Base-by-base conservation (phyloP, 768 basidiomycete species). In the Agrocybe praecox region DNA sequence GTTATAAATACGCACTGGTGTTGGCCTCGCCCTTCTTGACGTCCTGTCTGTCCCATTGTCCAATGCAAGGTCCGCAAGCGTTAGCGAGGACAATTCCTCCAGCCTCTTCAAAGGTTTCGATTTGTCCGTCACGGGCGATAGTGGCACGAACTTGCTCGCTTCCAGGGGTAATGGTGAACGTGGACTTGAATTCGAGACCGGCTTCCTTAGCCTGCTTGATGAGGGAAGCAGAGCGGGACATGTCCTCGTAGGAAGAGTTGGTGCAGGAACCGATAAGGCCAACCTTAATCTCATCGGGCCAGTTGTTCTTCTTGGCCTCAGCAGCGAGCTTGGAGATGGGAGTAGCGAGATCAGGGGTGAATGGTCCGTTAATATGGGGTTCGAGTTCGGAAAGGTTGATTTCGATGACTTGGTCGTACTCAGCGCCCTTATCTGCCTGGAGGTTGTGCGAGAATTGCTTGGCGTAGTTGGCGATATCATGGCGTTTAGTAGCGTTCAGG, bases 161-260 rank as follows among this genome's bases (percentile, higher is more conserved):
- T 72, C 97, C 97, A 60, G 97, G 97, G 56, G 97, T 98, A 74
- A 99, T 89, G 56, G 94, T 98, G 86, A 97, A 98, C 78, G 88
- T 87, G 79, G 92, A 93, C 86, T 95, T 92, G 71, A 87, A 83
- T 57, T 83, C 78, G 48, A 98, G 82, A 64, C 97, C 97, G 69
- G 96, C 96, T 6, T 80, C 80, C 49, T 87, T 75, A 58, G 97
- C 97, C 74, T 99, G 88, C 65, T 82, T 83, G 63, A 92, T 94
- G 70, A 99, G 97, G 45, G 90, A 90, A 24, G 94, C 96, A 36
- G 96, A 92, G 70, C 97, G 94, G 34, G 94, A 90, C 96, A 98
- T 97, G 77, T 99, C 97, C 79, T 99, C 97, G 72, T 99, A 99
- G 32, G 97, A 98, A 46, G 97, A 98, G 86, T 99, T 99, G 72